These are phyloP conservation scores for Colletotrichum sp. DNA, from an alignment of 2,329 filamentous ascomycete genomes.

Conservation along the genomic window DNA sequence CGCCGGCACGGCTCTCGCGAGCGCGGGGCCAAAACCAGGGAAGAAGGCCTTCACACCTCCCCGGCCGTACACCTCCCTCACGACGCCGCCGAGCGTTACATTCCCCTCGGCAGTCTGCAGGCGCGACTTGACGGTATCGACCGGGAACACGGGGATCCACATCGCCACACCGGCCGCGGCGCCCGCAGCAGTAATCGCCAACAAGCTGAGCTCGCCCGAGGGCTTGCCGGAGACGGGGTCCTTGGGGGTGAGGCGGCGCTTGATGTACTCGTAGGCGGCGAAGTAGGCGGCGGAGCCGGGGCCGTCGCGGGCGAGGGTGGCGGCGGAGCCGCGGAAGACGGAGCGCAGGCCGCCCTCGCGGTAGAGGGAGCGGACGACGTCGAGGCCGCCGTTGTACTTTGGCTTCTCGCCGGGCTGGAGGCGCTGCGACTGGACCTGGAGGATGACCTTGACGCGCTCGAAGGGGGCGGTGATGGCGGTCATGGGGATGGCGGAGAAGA, in stretches of 20 bases:
- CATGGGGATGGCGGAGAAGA: slow-evolving; percentile 98
- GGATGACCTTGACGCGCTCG: slow-evolving; percentile 97
- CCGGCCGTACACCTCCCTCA: slow-evolving; percentile 80
- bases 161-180: slow-evolving; percentile 93
- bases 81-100: slow-evolving; percentile 79
- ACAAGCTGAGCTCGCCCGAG: slow-evolving; percentile 78
- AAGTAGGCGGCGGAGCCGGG: slow-evolving; percentile 96
- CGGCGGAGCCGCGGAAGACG: slow-evolving; percentile 89
- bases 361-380: slow-evolving; percentile 95
- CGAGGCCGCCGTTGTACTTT: slow-evolving; percentile 83
- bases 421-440: slow-evolving; percentile 96
- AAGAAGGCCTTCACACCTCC: slow-evolving; percentile 94
- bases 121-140: slow-evolving; percentile 95
- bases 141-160: slow-evolving; percentile 99
- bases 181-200: slow-evolving; percentile 84
- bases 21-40: slow-evolving; percentile 91
- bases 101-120: slow-evolving; percentile 90
- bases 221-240: slow-evolving; percentile 76
- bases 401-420: slow-evolving; percentile 90
- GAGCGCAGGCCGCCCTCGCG: slow-evolving; percentile 86
- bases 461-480: slow-evolving; percentile 98
- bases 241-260: slow-evolving; percentile 83
- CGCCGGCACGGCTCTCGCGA: slow-evolving; percentile 91
- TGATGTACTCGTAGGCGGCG: slow-evolving; percentile 95
- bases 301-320: slow-evolving; percentile 92